Evolutionary conservation across 2,329 filamentous ascomycete genomes (phyloP).

Genomic region (Emmonsiellopsis sp.): DNA sequence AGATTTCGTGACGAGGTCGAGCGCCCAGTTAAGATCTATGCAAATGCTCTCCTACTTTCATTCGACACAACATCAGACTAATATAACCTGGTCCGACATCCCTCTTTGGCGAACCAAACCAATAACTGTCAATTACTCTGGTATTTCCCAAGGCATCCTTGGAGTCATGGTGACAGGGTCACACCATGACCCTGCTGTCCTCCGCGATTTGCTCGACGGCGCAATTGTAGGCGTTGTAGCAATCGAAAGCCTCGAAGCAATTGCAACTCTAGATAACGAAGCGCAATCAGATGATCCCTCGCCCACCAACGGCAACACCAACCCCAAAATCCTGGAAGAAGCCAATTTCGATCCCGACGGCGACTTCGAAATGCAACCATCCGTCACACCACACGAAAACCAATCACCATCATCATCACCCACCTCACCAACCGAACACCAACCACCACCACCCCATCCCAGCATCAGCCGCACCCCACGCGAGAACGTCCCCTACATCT

Average conservation of each 20-base stretch:
- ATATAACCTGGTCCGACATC: conserved; percentile 36
- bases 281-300: neutral
- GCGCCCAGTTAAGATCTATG: conserved; percentile 47
- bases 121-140: conserved; percentile 43
- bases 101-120: conserved; percentile 39
- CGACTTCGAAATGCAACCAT: conserved; percentile 11
- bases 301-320: neutral
- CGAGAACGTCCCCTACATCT: conserved; percentile 44
- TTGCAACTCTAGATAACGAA: conserved; percentile 12
- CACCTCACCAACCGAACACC: neutral
- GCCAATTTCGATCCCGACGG: conserved; percentile 4
- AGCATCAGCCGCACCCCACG: conserved; percentile 32
- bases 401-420: neutral
- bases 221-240: conserved; percentile 46
- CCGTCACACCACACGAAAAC: conserved; percentile 15
- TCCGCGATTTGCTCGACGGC: conserved; percentile 46
- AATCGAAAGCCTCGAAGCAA: conserved; percentile 32
- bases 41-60: conserved; percentile 57
- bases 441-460: conserved; percentile 9
- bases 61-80: conserved; percentile 20
- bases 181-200: conserved; percentile 36
- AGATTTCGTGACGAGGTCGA: conserved; percentile 38
- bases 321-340: neutral
- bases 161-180: conserved; percentile 46
- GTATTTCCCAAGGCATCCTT: conserved; percentile 35